phyloP scores from a whole-genome alignment of 1,139 yeast species.

The Taphrina communis region DNA sequence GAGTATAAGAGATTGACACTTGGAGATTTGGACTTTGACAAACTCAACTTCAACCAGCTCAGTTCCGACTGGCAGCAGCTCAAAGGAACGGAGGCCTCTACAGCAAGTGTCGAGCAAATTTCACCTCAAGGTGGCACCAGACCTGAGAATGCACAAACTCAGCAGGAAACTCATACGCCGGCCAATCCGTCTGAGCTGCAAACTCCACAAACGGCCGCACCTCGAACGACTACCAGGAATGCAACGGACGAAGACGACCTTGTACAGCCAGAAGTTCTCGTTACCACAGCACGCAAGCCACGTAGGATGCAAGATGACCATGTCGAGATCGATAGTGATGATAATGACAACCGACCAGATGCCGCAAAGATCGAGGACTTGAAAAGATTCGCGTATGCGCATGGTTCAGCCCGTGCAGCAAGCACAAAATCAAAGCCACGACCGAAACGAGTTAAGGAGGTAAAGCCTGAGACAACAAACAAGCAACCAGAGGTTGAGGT shows the following conservation, averaged over 20 bases:
- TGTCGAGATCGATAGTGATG: not conserved
- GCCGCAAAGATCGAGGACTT: conserved; percentile 18
- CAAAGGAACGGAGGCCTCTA: not conserved
- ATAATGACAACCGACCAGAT: conserved; percentile 15
- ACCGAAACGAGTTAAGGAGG: not conserved
- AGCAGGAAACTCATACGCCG: not conserved
- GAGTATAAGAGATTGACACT: conserved; percentile 13
- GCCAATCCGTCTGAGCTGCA: not conserved
- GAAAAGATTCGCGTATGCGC: conserved; percentile 17
- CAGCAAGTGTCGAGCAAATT: no score
- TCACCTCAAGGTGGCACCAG: no score
- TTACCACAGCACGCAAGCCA: conserved; percentile 9
- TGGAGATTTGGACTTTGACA: conserved; percentile 13
- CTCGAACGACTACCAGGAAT: not conserved
- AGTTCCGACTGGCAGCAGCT: conserved; percentile 15
- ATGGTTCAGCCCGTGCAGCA: conserved; percentile 14
- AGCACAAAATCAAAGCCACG: conserved; percentile 1
- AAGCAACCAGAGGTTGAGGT: not conserved
- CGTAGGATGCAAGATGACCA: not conserved
- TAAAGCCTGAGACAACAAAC: not conserved
- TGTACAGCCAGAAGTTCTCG: conserved; percentile 12
- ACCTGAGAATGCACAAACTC: not conserved
- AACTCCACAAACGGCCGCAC: not conserved
- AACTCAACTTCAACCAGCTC: conserved; percentile 2
- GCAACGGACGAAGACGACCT: conserved; percentile 1